Evolutionary conservation across 2,329 filamentous ascomycete genomes (phyloP), one percentile per base, ranked within the genome.

Genomic region (Pyricularia grisea): DNA sequence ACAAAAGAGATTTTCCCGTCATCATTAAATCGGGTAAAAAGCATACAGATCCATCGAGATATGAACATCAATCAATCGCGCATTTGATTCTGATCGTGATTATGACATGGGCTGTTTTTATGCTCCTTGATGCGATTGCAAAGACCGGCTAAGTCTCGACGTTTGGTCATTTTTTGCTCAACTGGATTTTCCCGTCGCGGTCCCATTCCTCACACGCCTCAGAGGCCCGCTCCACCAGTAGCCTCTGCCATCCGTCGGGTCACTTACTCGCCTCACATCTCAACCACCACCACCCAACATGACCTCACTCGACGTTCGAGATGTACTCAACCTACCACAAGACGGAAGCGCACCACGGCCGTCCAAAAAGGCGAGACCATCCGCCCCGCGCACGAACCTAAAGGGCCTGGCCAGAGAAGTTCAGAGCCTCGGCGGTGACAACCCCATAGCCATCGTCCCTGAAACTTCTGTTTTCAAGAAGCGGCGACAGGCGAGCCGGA

Each of bases 261-360:
- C 42, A 10, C 42, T 20, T n/a, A 55, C 42, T n/a, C 42, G 42
- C 23, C n/a, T 61, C 25, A 9, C 4, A 42, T 9, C 12, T 42
- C 33, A 42, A 42, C 33, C 12, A 17, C 33, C 33, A 42, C 33
- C 33, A 69, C 72, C 72, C 75, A 83, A 75, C 72, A 92, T 92
- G 89, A 85, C 90, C 71, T 90, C 90, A 72, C 87, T 89, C 78
- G 93, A 97, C 84, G 88, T 96, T 74, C 92, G 92, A 81, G 93
- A 97, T 78, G 92, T 97, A 77, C 88, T 97, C 76, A 92, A 94
- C 78, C 84, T 97, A 77, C 90, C 90, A 67, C 82, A 88, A 73
- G 89, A 88, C 36, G 80, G 82, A 75, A 81, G 67, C 81, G 79
- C 67, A 76, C 82, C 68, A 20, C 81, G 90, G 71, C 87, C 89